phyloP scores from a whole-genome alignment of 2,329 filamentous ascomycete species.

The Calycina herbarum region DNA sequence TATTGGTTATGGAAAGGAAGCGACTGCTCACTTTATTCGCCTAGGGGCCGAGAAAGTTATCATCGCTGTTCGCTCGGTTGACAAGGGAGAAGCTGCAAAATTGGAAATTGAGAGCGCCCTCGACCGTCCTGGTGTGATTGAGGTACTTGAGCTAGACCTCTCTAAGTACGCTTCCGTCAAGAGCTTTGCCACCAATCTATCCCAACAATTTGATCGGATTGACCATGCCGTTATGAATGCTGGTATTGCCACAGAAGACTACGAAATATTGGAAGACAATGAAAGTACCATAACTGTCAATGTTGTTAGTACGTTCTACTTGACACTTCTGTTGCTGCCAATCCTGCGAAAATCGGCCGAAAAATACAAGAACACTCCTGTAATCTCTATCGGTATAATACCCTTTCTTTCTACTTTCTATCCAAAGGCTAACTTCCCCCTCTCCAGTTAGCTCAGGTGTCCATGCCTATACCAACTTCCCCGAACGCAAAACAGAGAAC shows the following conservation, averaged over 20 bases:
- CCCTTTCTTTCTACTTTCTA: too few species aligned
- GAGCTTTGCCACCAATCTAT: constrained; percentile 8
- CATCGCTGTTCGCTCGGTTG: constrained; percentile 39
- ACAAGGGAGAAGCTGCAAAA: constrained; percentile 45
- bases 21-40: constrained; percentile 38
- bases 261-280: constrained; percentile 21
- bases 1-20: constrained; percentile 42
- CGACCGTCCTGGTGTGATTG: background rate
- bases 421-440: too few species aligned
- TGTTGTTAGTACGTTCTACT: constrained; percentile 24
- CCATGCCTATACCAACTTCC: constrained; percentile 18
- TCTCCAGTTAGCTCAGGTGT: constrained; percentile 16
- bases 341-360: constrained; percentile 6
- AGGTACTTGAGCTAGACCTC: constrained; percentile 14
- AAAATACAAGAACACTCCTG: constrained; percentile 8
- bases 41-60: constrained; percentile 40
- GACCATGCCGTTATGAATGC: constrained; percentile 46
- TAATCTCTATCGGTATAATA: constrained; percentile 15
- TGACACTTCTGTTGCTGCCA: constrained; percentile 24
- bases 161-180: constrained; percentile 16
- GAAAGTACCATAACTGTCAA: constrained; percentile 27
- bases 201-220: constrained; percentile 34
- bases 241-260: constrained; percentile 19
- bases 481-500: constrained; percentile 16
- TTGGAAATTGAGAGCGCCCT: constrained; percentile 33